A percentile compares a stretch with the other conserved stretches of the same genome.
Conservation (phyloP, 2,329 filamentous ascomycete genomes). For the Nannizziopsis barbatae region DNA sequence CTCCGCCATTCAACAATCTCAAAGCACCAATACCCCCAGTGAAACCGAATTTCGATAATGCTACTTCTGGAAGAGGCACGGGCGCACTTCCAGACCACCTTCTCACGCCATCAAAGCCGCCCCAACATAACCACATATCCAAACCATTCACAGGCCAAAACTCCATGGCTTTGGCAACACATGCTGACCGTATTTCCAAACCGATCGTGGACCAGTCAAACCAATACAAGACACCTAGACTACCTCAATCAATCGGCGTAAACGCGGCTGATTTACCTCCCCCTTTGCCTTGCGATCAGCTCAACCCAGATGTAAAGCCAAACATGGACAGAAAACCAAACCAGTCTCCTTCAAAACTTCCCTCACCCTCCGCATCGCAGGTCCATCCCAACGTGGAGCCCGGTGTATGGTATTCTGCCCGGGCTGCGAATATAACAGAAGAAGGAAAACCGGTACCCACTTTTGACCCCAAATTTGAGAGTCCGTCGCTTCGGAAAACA, state of each 20-base stretch:
- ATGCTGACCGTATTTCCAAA: conserved; percentile 7
- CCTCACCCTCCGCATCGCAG: conserved; percentile 23
- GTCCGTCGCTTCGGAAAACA: conserved; percentile 79
- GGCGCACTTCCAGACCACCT: conserved; percentile 14
- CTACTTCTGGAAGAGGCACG: conserved; percentile 6
- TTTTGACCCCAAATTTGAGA: conserved; percentile 66
- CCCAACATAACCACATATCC: conserved; percentile 21
- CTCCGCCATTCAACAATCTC: conserved; percentile 18
- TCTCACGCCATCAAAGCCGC: conserved; percentile 32
- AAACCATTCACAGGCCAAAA: conserved; percentile 15
- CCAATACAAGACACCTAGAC: conserved; percentile 8
- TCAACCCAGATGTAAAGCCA: conserved; percentile 14
- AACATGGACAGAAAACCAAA: conserved; percentile 9
- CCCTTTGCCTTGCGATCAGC: conserved; percentile 17
- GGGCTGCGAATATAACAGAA: conserved; percentile 49
- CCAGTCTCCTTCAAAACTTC: conserved; percentile 12
- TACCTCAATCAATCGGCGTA: conserved; percentile 13
- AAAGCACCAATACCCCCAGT: conserved; percentile 11
- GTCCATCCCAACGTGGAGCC: conserved; percentile 29
- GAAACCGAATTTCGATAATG: conserved; percentile 2
- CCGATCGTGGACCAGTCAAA: conserved; percentile 10
- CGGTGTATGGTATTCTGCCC: conserved; percentile 60
- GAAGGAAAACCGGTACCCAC: conserved; percentile 38
- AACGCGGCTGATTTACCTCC: conserved; percentile 16
- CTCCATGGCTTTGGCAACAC: conserved; percentile 3